A percentile compares a stretch with the other conserved stretches of the same genome.
Conservation (phyloP, 2,329 filamentous ascomycete genomes). For the Botrytis fabae region DNA sequence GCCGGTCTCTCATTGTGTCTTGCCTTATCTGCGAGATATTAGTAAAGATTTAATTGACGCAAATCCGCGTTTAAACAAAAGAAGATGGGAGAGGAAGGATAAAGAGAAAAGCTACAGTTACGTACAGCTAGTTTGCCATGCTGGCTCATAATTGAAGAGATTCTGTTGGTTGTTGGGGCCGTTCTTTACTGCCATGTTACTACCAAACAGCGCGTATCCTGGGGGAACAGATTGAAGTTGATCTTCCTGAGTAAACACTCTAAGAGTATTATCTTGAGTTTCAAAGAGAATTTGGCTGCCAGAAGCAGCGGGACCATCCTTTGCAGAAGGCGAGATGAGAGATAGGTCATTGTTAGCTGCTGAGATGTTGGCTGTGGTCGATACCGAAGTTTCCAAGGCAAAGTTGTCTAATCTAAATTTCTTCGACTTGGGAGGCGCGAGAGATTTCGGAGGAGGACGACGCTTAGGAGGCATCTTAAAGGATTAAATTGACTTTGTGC, state of each 20-base stretch:
- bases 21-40: neutral
- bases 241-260: too few relatives aligned
- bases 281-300: accelerated
- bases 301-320: neutral
- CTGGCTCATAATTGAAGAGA: neutral
- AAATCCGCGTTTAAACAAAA: neutral
- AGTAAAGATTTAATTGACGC: neutral
- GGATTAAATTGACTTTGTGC: neutral
- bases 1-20: neutral
- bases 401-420: neutral
- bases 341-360: neutral
- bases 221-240: too few relatives aligned
- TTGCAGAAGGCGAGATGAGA: neutral
- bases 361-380: neutral
- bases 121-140: neutral
- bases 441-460: neutral
- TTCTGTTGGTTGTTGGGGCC: too few relatives aligned
- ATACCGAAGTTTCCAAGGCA: neutral
- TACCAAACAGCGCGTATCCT: too few relatives aligned
- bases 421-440: neutral
- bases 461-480: neutral
- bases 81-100: accelerated
- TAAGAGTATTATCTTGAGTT: too few relatives aligned
- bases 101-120: neutral
- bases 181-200: too few relatives aligned